A percentile compares a stretch with the other conserved stretches of the same genome.
phyloP scores from a whole-genome alignment of 345 rosid genomes.

The Cardiospermum halicacabum region DNA sequence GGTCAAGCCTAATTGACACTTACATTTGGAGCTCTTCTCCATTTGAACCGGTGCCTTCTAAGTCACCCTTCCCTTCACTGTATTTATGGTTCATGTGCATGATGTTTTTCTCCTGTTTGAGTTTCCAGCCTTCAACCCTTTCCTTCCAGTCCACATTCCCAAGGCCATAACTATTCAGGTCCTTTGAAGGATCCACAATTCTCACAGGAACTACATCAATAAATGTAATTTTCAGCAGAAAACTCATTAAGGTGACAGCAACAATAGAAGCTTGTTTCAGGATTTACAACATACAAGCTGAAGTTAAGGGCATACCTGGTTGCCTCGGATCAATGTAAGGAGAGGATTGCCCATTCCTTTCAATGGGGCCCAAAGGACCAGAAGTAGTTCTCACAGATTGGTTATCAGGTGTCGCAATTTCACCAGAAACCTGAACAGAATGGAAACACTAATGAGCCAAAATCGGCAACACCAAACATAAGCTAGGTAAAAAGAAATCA shows the following conservation, averaged over 20 bases:
- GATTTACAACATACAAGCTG: constrained; percentile 7
- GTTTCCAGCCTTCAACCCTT: constrained; percentile 99
- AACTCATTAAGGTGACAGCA: constrained; percentile 3
- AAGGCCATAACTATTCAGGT: constrained; percentile 97
- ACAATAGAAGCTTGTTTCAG: constrained; percentile 11
- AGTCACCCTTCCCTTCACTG: constrained; percentile 87
- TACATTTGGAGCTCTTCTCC: constrained; percentile 98
- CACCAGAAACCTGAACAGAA: constrained; percentile 79
- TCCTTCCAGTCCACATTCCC: constrained; percentile 99
- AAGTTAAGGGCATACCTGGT: constrained; percentile 55
- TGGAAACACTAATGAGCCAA: constrained; percentile 7
- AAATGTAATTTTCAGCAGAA: constrained; percentile 16
- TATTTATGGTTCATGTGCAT: constrained; percentile 61
- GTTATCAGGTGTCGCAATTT: constrained; percentile 80
- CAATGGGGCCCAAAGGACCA: constrained; percentile 94
- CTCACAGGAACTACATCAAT: constrained; percentile 79
- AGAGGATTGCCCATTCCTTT: constrained; percentile 71
- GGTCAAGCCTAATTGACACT: constrained; percentile 20
- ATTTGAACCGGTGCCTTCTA: constrained; percentile 96
- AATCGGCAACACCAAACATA: constrained; percentile 2
- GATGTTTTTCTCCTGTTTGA: constrained; percentile 90
- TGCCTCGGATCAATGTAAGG: constrained; percentile 95
- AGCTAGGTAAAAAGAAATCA: background rate
- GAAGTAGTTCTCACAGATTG: constrained; percentile 97
- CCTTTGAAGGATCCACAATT: constrained; percentile 97